Evolutionary conservation across 2,329 filamentous ascomycete genomes (phyloP).

Genomic region (Periconia sp.): DNA sequence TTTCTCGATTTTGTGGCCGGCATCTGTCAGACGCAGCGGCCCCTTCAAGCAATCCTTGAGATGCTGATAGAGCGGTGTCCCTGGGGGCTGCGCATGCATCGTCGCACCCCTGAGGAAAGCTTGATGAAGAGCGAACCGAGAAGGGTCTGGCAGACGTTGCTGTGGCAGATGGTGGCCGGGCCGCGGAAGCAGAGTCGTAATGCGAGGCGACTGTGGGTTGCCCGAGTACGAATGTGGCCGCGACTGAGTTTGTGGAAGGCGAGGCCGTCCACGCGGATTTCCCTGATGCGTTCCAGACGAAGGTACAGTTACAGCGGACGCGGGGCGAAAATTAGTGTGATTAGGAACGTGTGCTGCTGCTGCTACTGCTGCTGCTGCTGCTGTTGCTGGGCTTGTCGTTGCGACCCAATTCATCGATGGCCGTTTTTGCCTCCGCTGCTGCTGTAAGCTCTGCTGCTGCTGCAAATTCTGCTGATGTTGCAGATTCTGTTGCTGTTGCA

Average conservation of each 20-base stretch:
- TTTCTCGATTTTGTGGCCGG: conserved; percentile 43
- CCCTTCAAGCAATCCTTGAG: conserved; percentile 54
- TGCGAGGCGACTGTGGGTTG: neutral
- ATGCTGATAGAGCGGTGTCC: conserved; percentile 56
- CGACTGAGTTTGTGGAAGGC: neutral
- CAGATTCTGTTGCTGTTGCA: neutral
- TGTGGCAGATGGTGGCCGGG: conserved; percentile 34
- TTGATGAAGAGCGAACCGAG: conserved; percentile 59
- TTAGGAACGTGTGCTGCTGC: neutral
- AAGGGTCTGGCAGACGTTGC: conserved; percentile 49
- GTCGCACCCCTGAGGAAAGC: conserved; percentile 58
- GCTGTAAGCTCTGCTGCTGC: neutral
- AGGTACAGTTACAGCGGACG: neutral
- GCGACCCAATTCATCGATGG: no score
- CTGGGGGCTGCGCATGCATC: conserved; percentile 34
- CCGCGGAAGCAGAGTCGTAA: conserved; percentile 38
- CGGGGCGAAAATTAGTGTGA: neutral
- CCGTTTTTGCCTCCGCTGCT: no score
- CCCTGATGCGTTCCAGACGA: conserved; percentile 10
- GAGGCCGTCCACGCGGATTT: conserved; percentile 5
- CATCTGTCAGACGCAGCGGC: conserved; percentile 46
- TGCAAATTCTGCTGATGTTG: neutral
- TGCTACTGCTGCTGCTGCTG: no score
- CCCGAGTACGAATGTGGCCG: neutral
- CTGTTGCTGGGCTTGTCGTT: neutral